Evolutionary conservation across 2,329 filamentous ascomycete genomes (phyloP).

Genomic region (Colletotrichum horii): DNA sequence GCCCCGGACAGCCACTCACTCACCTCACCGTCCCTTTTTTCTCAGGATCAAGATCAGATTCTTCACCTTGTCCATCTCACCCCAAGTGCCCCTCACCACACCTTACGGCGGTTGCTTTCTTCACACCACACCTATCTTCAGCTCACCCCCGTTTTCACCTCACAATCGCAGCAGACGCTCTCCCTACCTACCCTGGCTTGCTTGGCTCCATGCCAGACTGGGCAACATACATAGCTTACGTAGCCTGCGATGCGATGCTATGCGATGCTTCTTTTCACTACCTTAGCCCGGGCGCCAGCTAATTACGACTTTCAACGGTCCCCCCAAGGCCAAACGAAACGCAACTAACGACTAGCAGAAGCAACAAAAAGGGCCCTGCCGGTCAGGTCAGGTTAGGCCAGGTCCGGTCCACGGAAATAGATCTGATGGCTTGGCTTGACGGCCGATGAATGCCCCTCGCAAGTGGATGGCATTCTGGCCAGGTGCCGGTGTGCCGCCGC

Average conservation of each 20-base stretch:
- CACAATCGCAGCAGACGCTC: neutral
- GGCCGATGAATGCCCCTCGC: neutral
- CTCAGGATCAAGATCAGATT: neutral
- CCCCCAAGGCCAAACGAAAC: neutral
- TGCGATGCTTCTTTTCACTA: neutral
- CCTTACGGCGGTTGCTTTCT: neutral
- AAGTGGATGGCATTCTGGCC: neutral
- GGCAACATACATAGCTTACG: neutral
- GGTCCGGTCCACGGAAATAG: neutral
- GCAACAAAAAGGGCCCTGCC: neutral
- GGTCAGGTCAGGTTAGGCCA: neutral
- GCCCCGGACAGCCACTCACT: neutral
- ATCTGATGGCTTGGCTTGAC: slow-evolving; percentile 6
- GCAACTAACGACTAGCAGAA: neutral
- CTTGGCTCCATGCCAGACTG: neutral
- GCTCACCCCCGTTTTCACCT: neutral
- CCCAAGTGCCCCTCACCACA: neutral
- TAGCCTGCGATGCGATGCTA: neutral
- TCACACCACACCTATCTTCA: neutral
- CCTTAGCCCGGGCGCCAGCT: neutral
- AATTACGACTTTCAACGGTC: neutral
- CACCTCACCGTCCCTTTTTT: neutral
- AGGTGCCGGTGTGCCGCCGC: neutral
- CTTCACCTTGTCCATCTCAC: neutral
- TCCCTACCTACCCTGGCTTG: neutral